These are phyloP conservation scores for Royoungia palumana DNA, from an alignment of 768 basidiomycete genomes.

Conservation along the genomic window DNA sequence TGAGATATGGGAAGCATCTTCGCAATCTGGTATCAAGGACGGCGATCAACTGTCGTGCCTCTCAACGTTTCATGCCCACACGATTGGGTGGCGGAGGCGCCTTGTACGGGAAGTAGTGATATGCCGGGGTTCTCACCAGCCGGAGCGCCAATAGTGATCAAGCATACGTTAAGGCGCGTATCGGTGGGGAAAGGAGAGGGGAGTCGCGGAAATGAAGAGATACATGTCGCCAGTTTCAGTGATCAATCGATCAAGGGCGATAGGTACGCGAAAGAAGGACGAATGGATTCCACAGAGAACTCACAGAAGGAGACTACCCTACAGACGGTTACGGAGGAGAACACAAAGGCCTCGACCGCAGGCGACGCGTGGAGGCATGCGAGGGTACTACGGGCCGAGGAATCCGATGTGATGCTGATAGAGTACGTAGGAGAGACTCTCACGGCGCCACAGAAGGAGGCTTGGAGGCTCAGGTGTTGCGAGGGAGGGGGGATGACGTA, in stretches of 20 bases:
- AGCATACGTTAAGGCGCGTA: conserved; percentile 19
- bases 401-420: background rate
- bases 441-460: conserved; percentile 8
- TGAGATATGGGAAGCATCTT: background rate
- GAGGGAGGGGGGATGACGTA: background rate
- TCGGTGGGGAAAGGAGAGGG: conserved; percentile 3
- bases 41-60: conserved; percentile 28
- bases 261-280: conserved; percentile 10
- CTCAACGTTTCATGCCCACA: conserved; percentile 17
- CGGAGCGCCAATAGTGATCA: background rate
- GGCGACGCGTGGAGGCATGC: no score
- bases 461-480: no score
- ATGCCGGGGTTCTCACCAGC: conserved; percentile 7
- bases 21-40: conserved; percentile 10
- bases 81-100: conserved; percentile 15
- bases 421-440: background rate
- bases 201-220: conserved; percentile 22
- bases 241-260: conserved; percentile 19
- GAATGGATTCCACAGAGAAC: background rate
- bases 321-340: background rate
- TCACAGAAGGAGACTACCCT: background rate
- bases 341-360: background rate
- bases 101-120: conserved; percentile 1
- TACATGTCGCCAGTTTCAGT: conserved; percentile 3
- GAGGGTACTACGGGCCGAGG: conserved; percentile 3